Evolutionary conservation across 495 filamentous ascomycete genomes (phyloP), one percentile per base, ranked within the genome.

Genomic region (Cercophora scortea): DNA sequence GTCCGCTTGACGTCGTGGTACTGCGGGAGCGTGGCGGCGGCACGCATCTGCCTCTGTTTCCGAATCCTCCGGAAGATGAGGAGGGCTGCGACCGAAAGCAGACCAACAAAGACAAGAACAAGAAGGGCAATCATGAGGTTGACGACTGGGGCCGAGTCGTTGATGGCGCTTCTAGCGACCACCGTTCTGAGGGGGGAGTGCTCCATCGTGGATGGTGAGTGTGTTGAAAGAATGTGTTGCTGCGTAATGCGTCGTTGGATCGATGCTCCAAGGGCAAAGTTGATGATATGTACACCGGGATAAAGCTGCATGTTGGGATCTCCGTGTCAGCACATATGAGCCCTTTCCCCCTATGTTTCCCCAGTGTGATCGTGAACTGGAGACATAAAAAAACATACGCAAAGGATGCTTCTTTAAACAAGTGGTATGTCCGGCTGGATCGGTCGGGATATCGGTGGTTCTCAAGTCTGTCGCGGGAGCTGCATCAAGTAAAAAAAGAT

Each of bases 101-200:
- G 72, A 43, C 75, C 82, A 59, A 89, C 63, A 54, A 90, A 75
- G 57, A 90, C 66, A 32, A 98, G 74, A 55, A 85, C 82, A 50
- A 97, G 71, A 13, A 97, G 83, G 33, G 82, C 78, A 60, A 95
- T 89, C 56, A 92, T 71, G 36, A 93, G 80, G 59, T 86, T 82
- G 64, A 88, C 71, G 66, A 86, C 80, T 9, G 58, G 67, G 59
- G 70, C 69, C 51, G 68, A 67, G 55, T 70, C 70, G 32, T 61
- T 54, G 55, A 68, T 25, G 25, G 25, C 68, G 68, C 72, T 70
- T 51, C 86, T 78, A 61, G 70, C 60, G 57, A 77, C 63, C 50
- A 88, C 58, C 50, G 59, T 70, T 47, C 64, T 71, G 52, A 79
- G 56, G 33, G 72, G 66, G 45, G 25, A 25, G 25, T 25, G 25